Base-by-base conservation (phyloP, 371 early-diverging fungal genomes). In the Chytridium lagenaria region DNA sequence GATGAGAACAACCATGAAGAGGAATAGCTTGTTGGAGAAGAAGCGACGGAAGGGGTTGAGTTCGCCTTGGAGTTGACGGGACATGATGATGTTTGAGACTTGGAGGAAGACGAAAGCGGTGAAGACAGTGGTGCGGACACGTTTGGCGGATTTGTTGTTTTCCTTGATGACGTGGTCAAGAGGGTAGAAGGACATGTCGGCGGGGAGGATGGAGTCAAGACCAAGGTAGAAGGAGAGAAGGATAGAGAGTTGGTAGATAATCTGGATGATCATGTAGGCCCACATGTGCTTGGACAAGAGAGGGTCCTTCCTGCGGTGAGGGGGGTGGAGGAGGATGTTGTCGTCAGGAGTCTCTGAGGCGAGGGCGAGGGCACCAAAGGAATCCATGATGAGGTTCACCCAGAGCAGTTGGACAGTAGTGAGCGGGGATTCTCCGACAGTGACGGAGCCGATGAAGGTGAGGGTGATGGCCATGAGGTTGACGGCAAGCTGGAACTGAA, bases 401-500 rank as follows among this genome's bases (percentile, higher is more conserved):
- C 82, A 81, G 37, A 85, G 59, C 84, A 91, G 68, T 91, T 85
- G 37, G 88, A 94, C 75, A 89, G 90, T 70, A 89, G 79, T 63
- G 86, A 89, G 69, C 26, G 82, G 81, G 2, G 81, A 77, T 2
- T 73, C 69, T 22, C 83, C 83, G 19, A 72, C 69, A 19, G 75
- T 75, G n/a, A 80, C 59, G 16, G 83, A 77, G 0, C 83, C 81
- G 16, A 85, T 71, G 76, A 85, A 81, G 0, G 83, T 83, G 34
- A 79, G 82, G 67, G 85, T 73, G 22, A 92, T 95, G 39, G 98
- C 96, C 10, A 94, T 90, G 44, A 44, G 89, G 83, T 98, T 98
- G 75, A 97, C 95, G 1, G 95, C 94, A 40, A 98, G 87, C 82
- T 98, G 99, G 88, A 98, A 97, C 83, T 97, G 97, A 79, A 97